Conservation (phyloP, 345 rosid species). For the Rhizophora mangle region DNA sequence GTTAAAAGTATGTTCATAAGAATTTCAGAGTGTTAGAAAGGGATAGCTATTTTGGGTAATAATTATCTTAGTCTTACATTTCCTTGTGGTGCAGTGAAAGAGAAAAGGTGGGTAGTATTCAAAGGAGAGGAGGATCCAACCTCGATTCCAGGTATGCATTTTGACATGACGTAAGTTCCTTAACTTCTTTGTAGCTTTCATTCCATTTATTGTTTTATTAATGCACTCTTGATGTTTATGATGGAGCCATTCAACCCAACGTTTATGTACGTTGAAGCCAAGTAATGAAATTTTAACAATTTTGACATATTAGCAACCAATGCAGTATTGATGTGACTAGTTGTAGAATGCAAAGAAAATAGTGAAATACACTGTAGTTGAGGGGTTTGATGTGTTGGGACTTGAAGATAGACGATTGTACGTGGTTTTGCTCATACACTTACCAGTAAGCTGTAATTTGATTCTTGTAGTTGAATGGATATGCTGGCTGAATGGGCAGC, state of each 20-base stretch:
- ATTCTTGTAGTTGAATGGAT: constrained; percentile 89
- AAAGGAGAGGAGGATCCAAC: constrained; percentile 89
- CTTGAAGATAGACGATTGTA: not conserved
- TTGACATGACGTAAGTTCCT: not conserved
- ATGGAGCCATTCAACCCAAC: too few relatives aligned
- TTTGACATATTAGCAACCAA: too few relatives aligned
- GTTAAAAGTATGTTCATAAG: too few relatives aligned
- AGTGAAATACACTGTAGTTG: constrained; percentile 1
- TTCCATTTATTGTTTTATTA: too few relatives aligned
- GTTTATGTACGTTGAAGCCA: not conserved
- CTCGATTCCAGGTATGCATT: constrained; percentile 63
- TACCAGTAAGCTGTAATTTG: constrained; percentile 15
- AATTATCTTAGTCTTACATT: not conserved
- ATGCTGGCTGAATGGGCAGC: constrained; percentile 96
- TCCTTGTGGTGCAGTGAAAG: constrained; percentile 62
- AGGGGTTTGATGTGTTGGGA: not conserved
- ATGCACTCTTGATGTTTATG: too few relatives aligned
- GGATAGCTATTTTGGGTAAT: not conserved
- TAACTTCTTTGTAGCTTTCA: not conserved
- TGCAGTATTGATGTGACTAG: not conserved
- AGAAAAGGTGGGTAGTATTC: constrained; percentile 90
- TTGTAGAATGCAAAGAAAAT: constrained; percentile 10
- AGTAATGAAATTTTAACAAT: not conserved
- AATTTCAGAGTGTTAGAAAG: too few relatives aligned
- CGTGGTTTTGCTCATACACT: constrained; percentile 4